These are phyloP conservation scores for Trichoderma erinaceum DNA, from an alignment of 495 filamentous ascomycete genomes.

Conservation along the genomic window DNA sequence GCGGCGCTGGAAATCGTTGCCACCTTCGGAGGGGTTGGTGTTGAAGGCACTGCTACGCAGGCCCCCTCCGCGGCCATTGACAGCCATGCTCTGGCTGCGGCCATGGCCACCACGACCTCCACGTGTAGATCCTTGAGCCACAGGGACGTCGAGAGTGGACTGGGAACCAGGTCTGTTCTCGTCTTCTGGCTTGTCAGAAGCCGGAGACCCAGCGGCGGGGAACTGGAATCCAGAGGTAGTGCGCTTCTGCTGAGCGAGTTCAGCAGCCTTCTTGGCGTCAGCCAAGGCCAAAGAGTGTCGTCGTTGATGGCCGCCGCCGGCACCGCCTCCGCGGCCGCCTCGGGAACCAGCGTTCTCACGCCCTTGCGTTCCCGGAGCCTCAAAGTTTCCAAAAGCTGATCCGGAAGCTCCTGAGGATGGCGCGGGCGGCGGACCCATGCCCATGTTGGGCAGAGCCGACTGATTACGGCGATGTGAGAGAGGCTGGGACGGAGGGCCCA, in stretches of 20 bases:
- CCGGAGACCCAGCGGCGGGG: constrained; percentile 64
- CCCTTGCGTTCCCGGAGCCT: constrained; percentile 55
- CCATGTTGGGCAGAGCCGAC: constrained; percentile 90
- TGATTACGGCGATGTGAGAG: constrained; percentile 94
- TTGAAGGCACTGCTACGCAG: constrained; percentile 37
- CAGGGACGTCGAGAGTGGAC: constrained; percentile 39
- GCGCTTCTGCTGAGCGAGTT: constrained; percentile 92
- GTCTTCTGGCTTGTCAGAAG: constrained; percentile 48
- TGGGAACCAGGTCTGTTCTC: constrained; percentile 43
- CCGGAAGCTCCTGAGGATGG: constrained; percentile 94
- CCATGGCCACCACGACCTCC: constrained; percentile 50
- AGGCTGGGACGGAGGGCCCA: constrained; percentile 72
- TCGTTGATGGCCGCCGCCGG: constrained; percentile 77
- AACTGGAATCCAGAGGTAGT: constrained; percentile 94
- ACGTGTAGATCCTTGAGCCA: constrained; percentile 43
- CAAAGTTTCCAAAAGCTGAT: constrained; percentile 70
- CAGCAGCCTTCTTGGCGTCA: constrained; percentile 96
- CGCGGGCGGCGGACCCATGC: constrained; percentile 88
- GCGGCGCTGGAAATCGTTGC: constrained; percentile 62
- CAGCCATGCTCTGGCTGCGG: constrained; percentile 58
- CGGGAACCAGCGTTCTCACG: constrained; percentile 65
- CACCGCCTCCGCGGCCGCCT: constrained; percentile 65
- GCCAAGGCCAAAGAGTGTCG: constrained; percentile 92
- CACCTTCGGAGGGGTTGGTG: constrained; percentile 27
- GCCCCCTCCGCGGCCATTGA: constrained; percentile 47